These are phyloP conservation scores for Salix exigua DNA, from an alignment of 345 rosid species.

Conservation along the genomic window DNA sequence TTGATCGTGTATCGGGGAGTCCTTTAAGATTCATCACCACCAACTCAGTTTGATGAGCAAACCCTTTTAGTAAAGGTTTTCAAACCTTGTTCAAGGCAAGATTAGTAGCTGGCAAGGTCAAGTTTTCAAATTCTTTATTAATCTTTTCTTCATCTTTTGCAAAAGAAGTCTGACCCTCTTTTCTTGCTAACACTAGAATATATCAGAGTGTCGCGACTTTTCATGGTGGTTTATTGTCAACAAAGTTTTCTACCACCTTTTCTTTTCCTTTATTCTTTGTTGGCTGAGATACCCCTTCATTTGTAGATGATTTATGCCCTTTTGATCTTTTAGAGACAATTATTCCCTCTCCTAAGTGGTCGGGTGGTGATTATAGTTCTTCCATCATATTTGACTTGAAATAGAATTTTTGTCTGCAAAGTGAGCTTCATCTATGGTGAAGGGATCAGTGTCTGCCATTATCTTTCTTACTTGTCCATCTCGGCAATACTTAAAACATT, in stretches of 20 bases:
- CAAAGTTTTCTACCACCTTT: neutral
- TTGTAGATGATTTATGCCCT: too few species aligned
- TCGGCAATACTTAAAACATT: too few species aligned
- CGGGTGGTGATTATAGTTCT: neutral
- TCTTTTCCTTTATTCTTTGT: neutral
- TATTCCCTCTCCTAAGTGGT: neutral
- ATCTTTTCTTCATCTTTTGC: neutral
- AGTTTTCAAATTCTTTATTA: neutral
- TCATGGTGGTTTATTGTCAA: neutral
- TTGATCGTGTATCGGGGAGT: neutral
- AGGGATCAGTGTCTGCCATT: too few species aligned
- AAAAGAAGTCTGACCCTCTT: neutral
- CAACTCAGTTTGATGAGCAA: neutral
- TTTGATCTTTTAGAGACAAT: neutral
- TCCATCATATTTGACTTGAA: neutral
- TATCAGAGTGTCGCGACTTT: neutral
- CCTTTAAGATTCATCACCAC: neutral
- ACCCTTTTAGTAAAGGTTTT: neutral
- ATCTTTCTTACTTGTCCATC: too few species aligned
- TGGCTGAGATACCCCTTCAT: neutral
- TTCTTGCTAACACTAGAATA: neutral
- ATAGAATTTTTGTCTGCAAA: slow-evolving; percentile 3
- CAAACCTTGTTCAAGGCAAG: neutral
- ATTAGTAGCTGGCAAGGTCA: neutral
- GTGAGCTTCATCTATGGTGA: too few species aligned